Base-by-base conservation (phyloP, 2,329 filamentous ascomycete genomes). In the Pseudogymnoascus sp. region DNA sequence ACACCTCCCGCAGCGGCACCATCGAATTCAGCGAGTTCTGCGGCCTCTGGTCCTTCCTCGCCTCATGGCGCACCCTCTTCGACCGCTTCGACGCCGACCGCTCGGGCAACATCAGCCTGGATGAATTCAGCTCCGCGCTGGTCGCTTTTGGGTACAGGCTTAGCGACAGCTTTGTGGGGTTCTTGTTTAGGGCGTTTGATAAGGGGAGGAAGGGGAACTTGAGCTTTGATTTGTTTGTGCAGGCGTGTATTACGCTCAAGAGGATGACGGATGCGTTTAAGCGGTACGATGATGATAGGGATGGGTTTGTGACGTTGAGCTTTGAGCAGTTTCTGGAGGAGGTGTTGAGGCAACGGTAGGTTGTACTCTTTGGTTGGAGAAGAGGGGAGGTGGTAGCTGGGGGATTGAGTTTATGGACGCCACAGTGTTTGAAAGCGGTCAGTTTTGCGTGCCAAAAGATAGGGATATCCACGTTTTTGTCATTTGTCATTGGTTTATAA, bases 231-330 rank as follows among this genome's bases (percentile, higher is more conserved):
- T 77, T 99, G 60, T 99, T 99, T 72, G 94, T 99, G 65, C 94
- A 99, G 80, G 91, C 91, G 61, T 97, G 94, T 75, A 97, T 99
- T 73, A 92, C 87, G 69, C 80, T 99, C 71, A 97, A 97, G 83
- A 84, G 94, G 69, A 97, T 99, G 93, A 99, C 94, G 64, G 94
- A 99, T 75, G 92, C 96, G 29, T 99, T 99, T 75, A 99, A 99
- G 82, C 93, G 92, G 77, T 99, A 97, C 74, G 94, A 99, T 69
- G 90, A 96, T 71, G 94, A 99, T 75, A 85, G 94, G 43, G 94
- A 97, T 76, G 94, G 94, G 1, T 97, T 92, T 74, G 90, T 92
- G 69, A 92, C 88, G 3, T 76, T 92, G 61, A 90, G 87, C 73
- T 92, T 92, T 70, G 89, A 92, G 77, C 88, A 92, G 70, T 92